Evolutionary conservation across 1,284 basidiomycete species (phyloP).

Genomic region (Phylloporus sp.): DNA sequence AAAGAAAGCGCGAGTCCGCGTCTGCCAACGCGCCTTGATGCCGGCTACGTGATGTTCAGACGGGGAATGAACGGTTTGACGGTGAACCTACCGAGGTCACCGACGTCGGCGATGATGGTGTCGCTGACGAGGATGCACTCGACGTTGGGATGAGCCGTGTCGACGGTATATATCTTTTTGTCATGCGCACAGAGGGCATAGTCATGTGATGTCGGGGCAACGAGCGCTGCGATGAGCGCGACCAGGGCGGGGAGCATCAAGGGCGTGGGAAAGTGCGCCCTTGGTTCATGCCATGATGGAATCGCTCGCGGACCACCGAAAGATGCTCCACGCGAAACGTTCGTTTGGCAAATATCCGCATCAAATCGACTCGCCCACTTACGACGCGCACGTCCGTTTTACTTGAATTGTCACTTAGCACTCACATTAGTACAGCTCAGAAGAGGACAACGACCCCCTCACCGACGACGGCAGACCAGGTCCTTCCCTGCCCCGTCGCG

Average conservation of each 20-base stretch:
- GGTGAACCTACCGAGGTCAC: slow-evolving; percentile 52
- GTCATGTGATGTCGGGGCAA: slow-evolving; percentile 6
- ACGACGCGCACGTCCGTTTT: slow-evolving; percentile 61
- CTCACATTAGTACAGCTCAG: slow-evolving; percentile 49
- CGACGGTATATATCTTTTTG: slow-evolving; percentile 58
- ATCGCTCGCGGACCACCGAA: too few relatives aligned
- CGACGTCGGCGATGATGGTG: slow-evolving; percentile 58
- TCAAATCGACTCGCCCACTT: slow-evolving; percentile 69
- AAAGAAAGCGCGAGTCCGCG: too few relatives aligned
- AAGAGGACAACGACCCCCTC: slow-evolving; percentile 82
- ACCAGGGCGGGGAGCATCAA: slow-evolving; percentile 9
- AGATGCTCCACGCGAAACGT: slow-evolving; percentile 62
- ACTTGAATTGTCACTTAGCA: not conserved
- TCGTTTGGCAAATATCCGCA: slow-evolving; percentile 65
- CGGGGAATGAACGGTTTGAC: not conserved
- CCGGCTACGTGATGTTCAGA: slow-evolving; percentile 21
- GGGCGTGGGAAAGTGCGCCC: not conserved
- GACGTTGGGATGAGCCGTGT: slow-evolving; percentile 47
- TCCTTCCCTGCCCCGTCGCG: slow-evolving; percentile 46
- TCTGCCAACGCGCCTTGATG: slow-evolving; percentile 29
- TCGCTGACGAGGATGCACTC: slow-evolving; percentile 73
- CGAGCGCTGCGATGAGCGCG: slow-evolving; percentile 24
- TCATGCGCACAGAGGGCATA: slow-evolving; percentile 54
- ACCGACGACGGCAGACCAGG: slow-evolving; percentile 71
- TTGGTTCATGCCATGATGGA: too few relatives aligned